Evolutionary conservation across 1,284 basidiomycete genomes (phyloP), one percentile per base, ranked within the genome.

Genomic region (Marasmius sp.): DNA sequence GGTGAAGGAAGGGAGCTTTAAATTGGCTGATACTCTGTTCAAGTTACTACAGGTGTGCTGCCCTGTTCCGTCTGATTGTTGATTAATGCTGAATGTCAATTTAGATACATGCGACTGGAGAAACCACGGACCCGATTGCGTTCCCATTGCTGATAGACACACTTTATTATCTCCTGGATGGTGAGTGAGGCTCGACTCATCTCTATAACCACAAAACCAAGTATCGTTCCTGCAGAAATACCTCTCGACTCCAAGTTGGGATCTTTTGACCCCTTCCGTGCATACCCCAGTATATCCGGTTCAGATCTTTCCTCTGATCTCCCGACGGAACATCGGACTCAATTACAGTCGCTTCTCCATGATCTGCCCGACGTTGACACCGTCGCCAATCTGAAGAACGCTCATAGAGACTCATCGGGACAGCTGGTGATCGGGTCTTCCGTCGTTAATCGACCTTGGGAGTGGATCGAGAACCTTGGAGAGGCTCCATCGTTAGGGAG

Each of bases 381-480:
- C n/a, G 85, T 88, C 2, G 72, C 79, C 11, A 79, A 87, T 63
- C 81, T 93, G 41, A 80, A 82, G 3, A 83, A 83, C 55, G 82
- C 82, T 3, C 79, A 85, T 59, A 80, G 80, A 34, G 85, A 88
- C 65, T 64, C 81, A 3, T 74, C 76, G 7, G 87, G 85, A 1
- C 76, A 79, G 6, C 63, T 84, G 6, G 70, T 85, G 6, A 75
- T 79, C 61, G 81, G 82, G 20, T 70, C 75, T 11, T 79, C 83
- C 0, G 88, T 92, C 18, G 78, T 84, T 61, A 89, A 91, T 70
- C 81, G 86, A 48, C 90, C 92, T 12, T 93, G 91, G 91, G 92
- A 93, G 71, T 93, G 91, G 92, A 84, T 87, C 7, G 92, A 93
- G 71, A 85, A 88, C 70, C 71, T 93, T 1, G 89, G 89, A 3